These are phyloP conservation scores for Fusarium musae DNA, from an alignment of 2,329 filamentous ascomycete species.

Conservation along the genomic window DNA sequence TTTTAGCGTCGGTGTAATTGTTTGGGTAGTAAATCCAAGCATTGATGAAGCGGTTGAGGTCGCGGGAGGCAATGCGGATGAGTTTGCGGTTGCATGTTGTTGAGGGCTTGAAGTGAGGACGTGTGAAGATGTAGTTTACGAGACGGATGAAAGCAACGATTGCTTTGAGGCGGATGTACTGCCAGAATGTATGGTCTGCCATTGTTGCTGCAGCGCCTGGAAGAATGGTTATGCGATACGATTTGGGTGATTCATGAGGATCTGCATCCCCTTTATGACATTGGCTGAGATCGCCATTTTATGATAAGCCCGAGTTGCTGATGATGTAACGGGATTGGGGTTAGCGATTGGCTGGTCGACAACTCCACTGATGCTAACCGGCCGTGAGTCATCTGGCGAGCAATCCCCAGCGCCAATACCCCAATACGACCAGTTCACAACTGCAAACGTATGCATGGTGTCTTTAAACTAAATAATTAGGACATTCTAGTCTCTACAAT, in stretches of 20 bases:
- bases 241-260: too few relatives aligned
- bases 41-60: conserved; percentile 41
- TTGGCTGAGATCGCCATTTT: background rate
- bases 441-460: accelerated
- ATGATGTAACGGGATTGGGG: background rate
- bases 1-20: background rate
- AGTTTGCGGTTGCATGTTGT: conserved; percentile 19
- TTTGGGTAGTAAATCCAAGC: conserved; percentile 45
- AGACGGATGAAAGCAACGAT: conserved; percentile 25
- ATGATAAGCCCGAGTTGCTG: background rate
- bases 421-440: background rate
- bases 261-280: background rate
- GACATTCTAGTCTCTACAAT: background rate
- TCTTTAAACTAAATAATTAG: background rate
- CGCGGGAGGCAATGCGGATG: conserved; percentile 44
- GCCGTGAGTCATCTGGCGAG: conserved; percentile 11
- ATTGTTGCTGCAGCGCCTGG: background rate
- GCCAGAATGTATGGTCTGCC: conserved; percentile 12
- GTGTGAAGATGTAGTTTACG: conserved; percentile 24
- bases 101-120: conserved; percentile 16
- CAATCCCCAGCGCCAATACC: background rate
- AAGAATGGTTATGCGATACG: accelerated
- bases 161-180: conserved; percentile 29
- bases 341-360: background rate
- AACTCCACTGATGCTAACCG: background rate